These are phyloP conservation scores for Thalassiosira tumida DNA, from an alignment of 352 stramenopile species.

Conservation along the genomic window DNA sequence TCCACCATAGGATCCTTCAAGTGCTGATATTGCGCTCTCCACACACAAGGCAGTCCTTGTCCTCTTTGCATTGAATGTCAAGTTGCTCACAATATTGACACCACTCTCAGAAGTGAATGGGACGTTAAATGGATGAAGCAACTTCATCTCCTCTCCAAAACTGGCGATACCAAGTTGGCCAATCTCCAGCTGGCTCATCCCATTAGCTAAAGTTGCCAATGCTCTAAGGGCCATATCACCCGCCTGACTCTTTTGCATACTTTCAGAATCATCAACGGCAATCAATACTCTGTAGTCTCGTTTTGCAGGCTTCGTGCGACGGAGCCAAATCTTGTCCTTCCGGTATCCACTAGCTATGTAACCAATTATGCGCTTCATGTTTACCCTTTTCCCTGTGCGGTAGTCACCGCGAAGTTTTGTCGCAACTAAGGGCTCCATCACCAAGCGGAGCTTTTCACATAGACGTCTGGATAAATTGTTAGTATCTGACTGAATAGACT, in stretches of 20 bases:
- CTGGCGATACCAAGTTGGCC: slow-evolving; percentile 94
- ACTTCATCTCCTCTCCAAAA: slow-evolving; percentile 97
- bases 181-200: slow-evolving; percentile 97
- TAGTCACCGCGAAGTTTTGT: slow-evolving; percentile 99
- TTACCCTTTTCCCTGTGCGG: slow-evolving; percentile 99
- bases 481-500: slow-evolving; percentile 94
- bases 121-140: slow-evolving; percentile 97
- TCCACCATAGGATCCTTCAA: slow-evolving; percentile 91
- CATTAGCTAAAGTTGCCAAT: slow-evolving; percentile 97
- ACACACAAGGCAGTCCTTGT: slow-evolving; percentile 97
- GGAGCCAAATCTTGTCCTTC: slow-evolving; percentile 99
- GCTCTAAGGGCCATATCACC: slow-evolving; percentile 96
- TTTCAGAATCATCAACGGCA: slow-evolving; percentile 99
- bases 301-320: slow-evolving; percentile 98
- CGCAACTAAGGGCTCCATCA: slow-evolving; percentile 98
- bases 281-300: slow-evolving; percentile 99
- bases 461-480: slow-evolving; percentile 94
- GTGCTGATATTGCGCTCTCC: slow-evolving; percentile 93
- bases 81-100: slow-evolving; percentile 94
- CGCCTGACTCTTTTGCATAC: slow-evolving; percentile 97
- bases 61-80: slow-evolving; percentile 97
- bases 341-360: slow-evolving; percentile 99
- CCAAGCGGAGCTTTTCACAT: slow-evolving; percentile 98
- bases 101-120: slow-evolving; percentile 97
- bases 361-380: slow-evolving; percentile 99